Percentiles rank a stretch among this genome's conserved stretches.
phyloP scores from a whole-genome alignment of 805 yeast species.

The Wickerhamomyces bovis region DNA sequence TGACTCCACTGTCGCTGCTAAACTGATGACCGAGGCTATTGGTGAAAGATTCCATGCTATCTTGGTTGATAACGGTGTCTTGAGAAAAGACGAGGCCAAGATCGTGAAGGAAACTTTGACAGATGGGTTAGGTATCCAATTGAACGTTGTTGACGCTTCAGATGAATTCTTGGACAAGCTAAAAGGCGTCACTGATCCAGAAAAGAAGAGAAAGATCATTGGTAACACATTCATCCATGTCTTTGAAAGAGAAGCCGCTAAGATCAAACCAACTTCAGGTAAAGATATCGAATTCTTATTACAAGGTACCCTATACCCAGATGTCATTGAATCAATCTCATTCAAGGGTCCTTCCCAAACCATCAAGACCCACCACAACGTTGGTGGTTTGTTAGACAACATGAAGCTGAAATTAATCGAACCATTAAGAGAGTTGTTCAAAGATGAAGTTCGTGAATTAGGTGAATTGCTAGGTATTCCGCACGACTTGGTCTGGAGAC shows the following conservation, averaged over 20 bases:
- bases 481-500: conserved; percentile 98
- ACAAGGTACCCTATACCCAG: conserved; percentile 98
- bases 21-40: conserved; percentile 95
- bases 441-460: conserved; percentile 95
- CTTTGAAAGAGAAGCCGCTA: conserved; percentile 92
- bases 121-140: conserved; percentile 89
- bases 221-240: conserved; percentile 97
- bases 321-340: conserved; percentile 95
- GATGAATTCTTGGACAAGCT: conserved; percentile 82
- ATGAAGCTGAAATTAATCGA: conserved; percentile 98
- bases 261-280: conserved; percentile 83
- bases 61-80: conserved; percentile 95
- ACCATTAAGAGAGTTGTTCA: conserved; percentile 97
- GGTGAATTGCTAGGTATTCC: conserved; percentile 95
- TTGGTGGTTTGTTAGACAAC: conserved; percentile 95
- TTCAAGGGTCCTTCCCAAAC: conserved; percentile 99
- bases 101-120: conserved; percentile 83
- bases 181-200: conserved; percentile 96
- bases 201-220: conserved; percentile 96
- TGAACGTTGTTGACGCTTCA: conserved; percentile 90
- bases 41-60: conserved; percentile 99
- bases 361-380: conserved; percentile 98
- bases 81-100: conserved; percentile 90
- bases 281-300: conserved; percentile 86
- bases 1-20: conserved; percentile 98